Evolutionary conservation across 2,329 filamentous ascomycete genomes (phyloP).

Genomic region (Teratosphaeriaceae sp.): DNA sequence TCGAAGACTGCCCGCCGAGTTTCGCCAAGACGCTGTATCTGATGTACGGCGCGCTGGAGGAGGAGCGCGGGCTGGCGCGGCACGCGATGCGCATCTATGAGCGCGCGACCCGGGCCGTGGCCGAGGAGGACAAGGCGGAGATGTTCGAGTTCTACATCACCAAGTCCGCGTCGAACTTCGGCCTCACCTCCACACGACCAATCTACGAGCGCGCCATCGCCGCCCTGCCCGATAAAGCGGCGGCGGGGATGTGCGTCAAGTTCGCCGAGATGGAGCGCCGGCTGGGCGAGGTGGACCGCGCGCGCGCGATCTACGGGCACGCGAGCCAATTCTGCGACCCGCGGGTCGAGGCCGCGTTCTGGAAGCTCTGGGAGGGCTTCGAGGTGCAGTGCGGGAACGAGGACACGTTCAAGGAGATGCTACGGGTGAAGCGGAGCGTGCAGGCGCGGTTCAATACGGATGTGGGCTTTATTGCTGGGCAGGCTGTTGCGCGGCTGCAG

Average conservation of each 20-base stretch:
- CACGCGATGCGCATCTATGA: constrained; percentile 99
- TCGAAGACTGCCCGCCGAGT: constrained; percentile 88
- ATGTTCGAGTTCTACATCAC: constrained; percentile 99
- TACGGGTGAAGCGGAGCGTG: constrained; percentile 93
- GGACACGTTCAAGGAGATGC: constrained; percentile 99
- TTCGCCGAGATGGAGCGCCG: constrained; percentile 96
- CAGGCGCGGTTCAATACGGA: constrained; percentile 98
- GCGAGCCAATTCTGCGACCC: constrained; percentile 97
- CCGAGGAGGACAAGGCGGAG: constrained; percentile 87
- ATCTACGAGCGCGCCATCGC: constrained; percentile 97
- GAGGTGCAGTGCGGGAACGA: constrained; percentile 98
- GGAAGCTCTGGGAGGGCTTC: constrained; percentile 95
- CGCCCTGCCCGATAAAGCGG: constrained; percentile 86
- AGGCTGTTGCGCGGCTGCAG: constrained; percentile 78
- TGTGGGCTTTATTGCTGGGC: constrained; percentile 95
- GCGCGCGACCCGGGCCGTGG: constrained; percentile 86
- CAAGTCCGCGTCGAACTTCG: constrained; percentile 96
- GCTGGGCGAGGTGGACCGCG: constrained; percentile 88
- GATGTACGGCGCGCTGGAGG: constrained; percentile 97
- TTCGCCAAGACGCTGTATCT: constrained; percentile 95
- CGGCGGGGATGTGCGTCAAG: constrained; percentile 96
- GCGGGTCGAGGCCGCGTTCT: constrained; percentile 80
- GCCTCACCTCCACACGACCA: constrained; percentile 83
- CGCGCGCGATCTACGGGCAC: constrained; percentile 91
- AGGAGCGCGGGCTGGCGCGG: constrained; percentile 86